Conservation (phyloP, 2,329 filamentous ascomycete genomes). For the Aspergillus proliferans region DNA sequence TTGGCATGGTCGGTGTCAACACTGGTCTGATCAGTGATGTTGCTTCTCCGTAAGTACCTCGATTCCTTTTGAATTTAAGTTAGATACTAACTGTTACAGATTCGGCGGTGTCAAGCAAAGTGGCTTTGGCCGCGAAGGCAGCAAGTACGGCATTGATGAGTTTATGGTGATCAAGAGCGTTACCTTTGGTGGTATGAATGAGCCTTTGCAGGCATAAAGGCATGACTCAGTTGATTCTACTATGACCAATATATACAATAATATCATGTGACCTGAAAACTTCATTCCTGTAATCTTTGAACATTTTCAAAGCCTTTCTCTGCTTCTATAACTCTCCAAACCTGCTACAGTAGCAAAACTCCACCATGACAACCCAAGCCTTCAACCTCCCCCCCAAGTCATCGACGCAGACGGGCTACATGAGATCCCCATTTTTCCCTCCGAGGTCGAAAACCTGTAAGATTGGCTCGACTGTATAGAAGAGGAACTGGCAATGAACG, state of each 20-base stretch:
- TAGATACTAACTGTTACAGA: constrained; percentile 22
- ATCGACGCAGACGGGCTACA: not conserved
- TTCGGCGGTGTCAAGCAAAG: constrained; percentile 81
- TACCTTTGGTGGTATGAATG: constrained; percentile 57
- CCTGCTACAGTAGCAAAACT: not conserved
- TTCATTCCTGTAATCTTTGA: no score
- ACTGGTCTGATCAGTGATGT: constrained; percentile 58
- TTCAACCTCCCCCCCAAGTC: not conserved
- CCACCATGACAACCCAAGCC: not conserved
- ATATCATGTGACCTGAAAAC: no score
- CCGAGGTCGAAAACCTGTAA: not conserved
- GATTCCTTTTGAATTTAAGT: not conserved
- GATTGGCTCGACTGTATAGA: not conserved
- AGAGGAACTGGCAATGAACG: not conserved
- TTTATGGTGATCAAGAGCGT: constrained; percentile 69
- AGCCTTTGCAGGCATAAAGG: constrained; percentile 46
- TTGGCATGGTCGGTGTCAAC: constrained; percentile 58
- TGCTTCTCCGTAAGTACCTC: constrained; percentile 40
- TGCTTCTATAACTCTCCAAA: no score
- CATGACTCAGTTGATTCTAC: no score
- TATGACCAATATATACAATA: no score
- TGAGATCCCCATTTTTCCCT: not conserved
- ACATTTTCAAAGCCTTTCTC: no score
- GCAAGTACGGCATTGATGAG: constrained; percentile 69
- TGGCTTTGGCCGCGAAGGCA: constrained; percentile 74